Base-by-base conservation (phyloP, 2,329 filamentous ascomycete species). In the Aspergillus caelatus region DNA sequence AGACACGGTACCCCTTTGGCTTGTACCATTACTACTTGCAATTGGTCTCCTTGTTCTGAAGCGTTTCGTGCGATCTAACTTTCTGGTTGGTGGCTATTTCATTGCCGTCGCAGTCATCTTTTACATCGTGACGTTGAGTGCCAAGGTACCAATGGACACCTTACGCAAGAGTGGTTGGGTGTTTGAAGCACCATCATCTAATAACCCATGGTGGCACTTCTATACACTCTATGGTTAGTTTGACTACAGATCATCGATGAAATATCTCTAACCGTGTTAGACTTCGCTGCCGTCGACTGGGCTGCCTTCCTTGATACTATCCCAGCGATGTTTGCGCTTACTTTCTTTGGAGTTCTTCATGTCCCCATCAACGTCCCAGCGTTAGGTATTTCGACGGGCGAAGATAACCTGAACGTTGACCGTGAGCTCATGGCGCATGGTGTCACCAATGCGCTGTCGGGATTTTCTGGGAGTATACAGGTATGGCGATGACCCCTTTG, bases 281-380 rank as follows among this genome's bases (percentile, higher is more conserved):
- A 95, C 73, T 92, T 97, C 72, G 83, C 89, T 56, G 83, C 90
- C 28, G 91, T 98, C 3, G 87, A 94, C 70, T 97, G 92, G 91
- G 84, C 85, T 52, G 95, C 94, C 3, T 85, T 99, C 56, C 80
- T 84, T n/a, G 89, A 93, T 72, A 94, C 91, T 1, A 85, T 97
- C 34, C 95, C 95, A 0, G 94, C 95, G 34, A 98, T 99, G 92
- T 89, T 99, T 71, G 95, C 95, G 0, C 81, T 99, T 65, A 98
- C 95, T 0, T 99, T 99, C 82, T 99, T 99, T 72, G 95, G 95
- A 58, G 90, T 99, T 61, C 86, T 99, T 3, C 95, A 99, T 75
- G 95, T 99, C 3, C 95, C 95, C 0, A 99, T 99, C 79, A 99
- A 99, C 72, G 94, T 99, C 5, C 95, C 95, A 2, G 95, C 95